These are phyloP conservation scores for Lyophyllum decastes DNA, from an alignment of 768 basidiomycete species.

Conservation along the genomic window DNA sequence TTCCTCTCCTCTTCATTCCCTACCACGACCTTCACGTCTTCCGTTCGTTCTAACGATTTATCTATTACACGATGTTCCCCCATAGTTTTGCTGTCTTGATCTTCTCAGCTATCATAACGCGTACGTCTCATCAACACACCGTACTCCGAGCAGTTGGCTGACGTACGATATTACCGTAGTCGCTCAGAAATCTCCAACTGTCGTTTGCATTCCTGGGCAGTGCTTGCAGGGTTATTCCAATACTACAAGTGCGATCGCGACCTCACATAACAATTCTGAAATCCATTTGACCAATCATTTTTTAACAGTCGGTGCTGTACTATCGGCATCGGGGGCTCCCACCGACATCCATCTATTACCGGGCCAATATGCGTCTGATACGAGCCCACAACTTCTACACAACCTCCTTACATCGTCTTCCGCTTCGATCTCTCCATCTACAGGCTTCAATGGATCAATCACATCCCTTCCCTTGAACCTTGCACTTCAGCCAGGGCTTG, in stretches of 20 bases:
- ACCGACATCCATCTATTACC: conserved; percentile 57
- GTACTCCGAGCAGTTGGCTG: neutral
- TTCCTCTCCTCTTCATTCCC: conserved; percentile 15
- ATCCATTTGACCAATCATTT: neutral
- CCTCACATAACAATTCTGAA: neutral
- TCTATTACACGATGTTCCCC: conserved; percentile 25
- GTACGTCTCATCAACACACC: conserved; percentile 3
- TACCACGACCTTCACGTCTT: conserved; percentile 25
- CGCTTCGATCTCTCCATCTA: conserved; percentile 46
- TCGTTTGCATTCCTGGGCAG: conserved; percentile 72
- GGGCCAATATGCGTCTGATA: conserved; percentile 61
- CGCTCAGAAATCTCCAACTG: conserved; percentile 31
- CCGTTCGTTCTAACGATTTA: conserved; percentile 11
- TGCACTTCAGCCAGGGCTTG: conserved; percentile 56
- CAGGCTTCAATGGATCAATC: conserved; percentile 55
- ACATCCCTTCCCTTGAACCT: conserved; percentile 55
- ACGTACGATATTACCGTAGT: neutral
- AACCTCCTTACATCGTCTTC: conserved; percentile 55
- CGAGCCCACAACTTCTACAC: conserved; percentile 60
- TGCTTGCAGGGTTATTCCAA: conserved; percentile 69
- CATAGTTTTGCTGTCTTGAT: conserved; percentile 10
- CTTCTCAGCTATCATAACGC: conserved; percentile 4
- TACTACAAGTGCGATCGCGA: conserved; percentile 41
- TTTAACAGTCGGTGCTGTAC: conserved; percentile 54
- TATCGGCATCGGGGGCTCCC: conserved; percentile 50